Evolutionary conservation across 2,329 filamentous ascomycete species (phyloP), one percentile per base, ranked within the genome.

Genomic region (Arachnomyces sp.): DNA sequence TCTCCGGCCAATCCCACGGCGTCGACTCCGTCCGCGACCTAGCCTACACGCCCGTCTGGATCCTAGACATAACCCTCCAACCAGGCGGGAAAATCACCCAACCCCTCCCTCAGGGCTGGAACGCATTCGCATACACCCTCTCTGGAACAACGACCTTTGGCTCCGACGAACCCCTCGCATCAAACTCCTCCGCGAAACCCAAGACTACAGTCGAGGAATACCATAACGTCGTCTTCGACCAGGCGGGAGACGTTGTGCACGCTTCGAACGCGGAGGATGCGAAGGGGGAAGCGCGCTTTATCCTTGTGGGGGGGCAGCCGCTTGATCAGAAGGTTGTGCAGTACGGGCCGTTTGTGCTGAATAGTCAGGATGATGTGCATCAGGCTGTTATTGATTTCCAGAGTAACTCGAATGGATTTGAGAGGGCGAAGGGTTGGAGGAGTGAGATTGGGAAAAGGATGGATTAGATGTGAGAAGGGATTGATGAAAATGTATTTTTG

Each of bases 11-110:
- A 58, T 82, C 79, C 40, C 82, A 88, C 54, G 89, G 86, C 33
- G 77, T 92, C 38, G 89, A 95, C 57, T 87, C 81, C 11, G 77
- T 94, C 39, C 80, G 90, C 58, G 89, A 96, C 56, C 71, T 96
- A 33, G 89, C 90, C 11, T 95, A 96, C 64, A 96, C 90, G 2
- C 92, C 92, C 0, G 88, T 96, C n/a, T 96, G 90, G 90, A 73
- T 94, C 46, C 72, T 96, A 33, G 90, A 96, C 59, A 70, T 95
- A 38, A 79, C 76, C 14, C 76, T 96, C 39, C 67, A 78, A 53
- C 88, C 89, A 0, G 90, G 90, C 39, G 88, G 85, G 34, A 77
- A 72, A 43, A 70, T 96, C 49, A 72, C 70, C 15, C 90, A 96
- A 67, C 63, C 76, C 4, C 58, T 96, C 2, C 90, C 90, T 0